These are phyloP conservation scores for Clonostachys solani DNA, from an alignment of 2,329 filamentous ascomycete species.

Conservation along the genomic window DNA sequence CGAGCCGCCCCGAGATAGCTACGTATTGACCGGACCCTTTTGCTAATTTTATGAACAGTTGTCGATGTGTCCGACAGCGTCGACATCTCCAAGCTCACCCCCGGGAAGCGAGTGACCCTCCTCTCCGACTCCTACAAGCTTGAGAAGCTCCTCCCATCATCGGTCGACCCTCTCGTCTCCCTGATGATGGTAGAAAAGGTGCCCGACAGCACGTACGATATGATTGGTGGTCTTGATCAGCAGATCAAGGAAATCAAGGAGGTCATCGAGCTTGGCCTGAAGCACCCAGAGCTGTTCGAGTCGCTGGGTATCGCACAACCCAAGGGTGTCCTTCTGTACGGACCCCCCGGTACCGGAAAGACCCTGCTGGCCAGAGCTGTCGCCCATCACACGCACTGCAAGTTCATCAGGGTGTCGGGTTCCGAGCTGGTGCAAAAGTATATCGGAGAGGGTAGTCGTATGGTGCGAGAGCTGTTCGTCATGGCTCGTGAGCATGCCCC, in stretches of 20 bases:
- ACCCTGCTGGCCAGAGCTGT: conserved; percentile 92
- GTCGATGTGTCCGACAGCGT: conserved; percentile 94
- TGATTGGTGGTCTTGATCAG: conserved; percentile 98
- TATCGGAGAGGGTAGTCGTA: conserved; percentile 94
- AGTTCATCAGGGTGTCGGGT: conserved; percentile 95
- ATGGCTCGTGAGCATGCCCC: conserved; percentile 98
- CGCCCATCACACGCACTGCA: conserved; percentile 97
- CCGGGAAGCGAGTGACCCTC: conserved; percentile 95
- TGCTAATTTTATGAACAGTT: conserved; percentile 46
- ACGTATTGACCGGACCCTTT: background rate
- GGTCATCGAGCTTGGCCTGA: conserved; percentile 96
- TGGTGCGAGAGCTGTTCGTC: conserved; percentile 98
- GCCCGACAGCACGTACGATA: conserved; percentile 98
- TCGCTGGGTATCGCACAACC: conserved; percentile 98
- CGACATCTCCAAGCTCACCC: conserved; percentile 91
- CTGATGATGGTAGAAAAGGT: conserved; percentile 99
- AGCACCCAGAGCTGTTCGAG: conserved; percentile 98
- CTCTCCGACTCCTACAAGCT: conserved; percentile 98
- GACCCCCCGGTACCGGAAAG: conserved; percentile 95
- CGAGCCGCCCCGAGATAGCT: background rate
- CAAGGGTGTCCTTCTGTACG: conserved; percentile 95
- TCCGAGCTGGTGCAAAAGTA: conserved; percentile 98
- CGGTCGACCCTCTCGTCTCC: conserved; percentile 95
- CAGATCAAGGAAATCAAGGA: conserved; percentile 99
- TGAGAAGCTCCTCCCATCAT: conserved; percentile 97